Evolutionary conservation across 2,329 filamentous ascomycete species (phyloP), one percentile per base, ranked within the genome.

Genomic region (Penicillium sp.): DNA sequence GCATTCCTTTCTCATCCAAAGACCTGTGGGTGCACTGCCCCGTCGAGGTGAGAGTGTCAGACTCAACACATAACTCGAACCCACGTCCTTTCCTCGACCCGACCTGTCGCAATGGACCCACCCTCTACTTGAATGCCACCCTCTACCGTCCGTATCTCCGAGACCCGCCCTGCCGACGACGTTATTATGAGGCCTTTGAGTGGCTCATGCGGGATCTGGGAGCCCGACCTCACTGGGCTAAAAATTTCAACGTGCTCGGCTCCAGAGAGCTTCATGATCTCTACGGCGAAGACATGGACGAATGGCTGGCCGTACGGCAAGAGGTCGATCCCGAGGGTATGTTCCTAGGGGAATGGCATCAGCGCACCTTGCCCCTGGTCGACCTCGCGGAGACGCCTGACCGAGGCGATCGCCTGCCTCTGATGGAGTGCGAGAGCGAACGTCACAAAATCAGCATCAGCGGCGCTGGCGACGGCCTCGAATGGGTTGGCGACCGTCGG

Each of bases 311-410:
- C 24, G 81, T 95, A 6, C 82, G 92, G 49, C 81, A 88, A 55
- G 80, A 85, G 48, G 86, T 84, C 29, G 91, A 96, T 67, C 88
- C 89, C 0, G 85, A 92, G 56, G 91, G 91, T 52, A 88, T 96
- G 83, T 96, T 96, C 74, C 81, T 93, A 13, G 93, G 93, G 2
- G 87, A 92, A 45, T 99, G 93, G 93, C 91, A 97, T 73, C 81
- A 89, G 24, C 82, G 88, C 48, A 84, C 85, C 64, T 77, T 96
- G 10, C 72, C 84, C 43, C 70, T 79, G 48, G 51, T 59, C 28
- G 56, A 51, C 31, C 59, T 48, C 19, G 55, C 55, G 26, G 48
- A 58, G 16, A 61, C 59, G n/a, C 58, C 52, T 23, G 50, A 48
- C 52, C 46, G 49, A 52, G 42, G 23, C 31, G 39, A 59, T 44